Evolutionary conservation across 2,329 filamentous ascomycete species (phyloP).

Genomic region (Escovopsis sp.): DNA sequence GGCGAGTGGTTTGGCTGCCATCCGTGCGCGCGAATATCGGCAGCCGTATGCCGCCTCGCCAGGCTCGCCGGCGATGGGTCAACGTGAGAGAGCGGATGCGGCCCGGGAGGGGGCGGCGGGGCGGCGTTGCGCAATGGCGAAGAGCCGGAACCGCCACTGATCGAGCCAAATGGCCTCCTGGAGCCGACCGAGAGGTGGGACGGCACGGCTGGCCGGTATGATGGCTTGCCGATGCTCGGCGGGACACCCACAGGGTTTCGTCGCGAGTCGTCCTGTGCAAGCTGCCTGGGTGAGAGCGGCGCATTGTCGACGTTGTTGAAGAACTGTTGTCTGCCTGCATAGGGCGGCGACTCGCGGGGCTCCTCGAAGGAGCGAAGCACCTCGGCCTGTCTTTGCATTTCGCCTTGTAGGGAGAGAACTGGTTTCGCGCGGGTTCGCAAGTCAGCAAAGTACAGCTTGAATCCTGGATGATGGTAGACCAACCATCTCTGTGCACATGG

Average conservation of each 20-base stretch:
- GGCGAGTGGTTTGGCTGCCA: conserved; percentile 55
- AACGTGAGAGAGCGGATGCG: conserved; percentile 50
- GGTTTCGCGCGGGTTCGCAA: conserved; percentile 1
- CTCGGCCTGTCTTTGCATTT: conserved; percentile 48
- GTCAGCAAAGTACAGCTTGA: neutral
- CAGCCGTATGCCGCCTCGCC: conserved; percentile 77
- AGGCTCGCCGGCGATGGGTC: conserved; percentile 54
- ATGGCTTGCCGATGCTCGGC: conserved; percentile 42
- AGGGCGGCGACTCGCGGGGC: conserved; percentile 51
- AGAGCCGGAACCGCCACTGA: conserved; percentile 56
- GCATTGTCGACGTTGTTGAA: conserved; percentile 56
- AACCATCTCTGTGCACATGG: conserved; percentile 69
- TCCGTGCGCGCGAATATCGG: conserved; percentile 82
- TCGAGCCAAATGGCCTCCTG: conserved; percentile 72
- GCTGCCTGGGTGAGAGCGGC: conserved; percentile 75
- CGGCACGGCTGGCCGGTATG: conserved; percentile 64
- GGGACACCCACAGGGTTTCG: conserved; percentile 52
- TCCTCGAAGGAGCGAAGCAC: conserved; percentile 43
- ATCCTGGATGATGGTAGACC: conserved; percentile 16
- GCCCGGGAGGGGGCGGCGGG: conserved; percentile 47
- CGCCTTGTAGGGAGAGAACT: conserved; percentile 43
- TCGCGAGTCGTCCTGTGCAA: conserved; percentile 72
- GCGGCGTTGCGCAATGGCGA: conserved; percentile 58
- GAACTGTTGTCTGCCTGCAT: conserved; percentile 52
- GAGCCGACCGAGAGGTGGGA: conserved; percentile 69